Percentiles rank a stretch among this genome's conserved stretches.
Evolutionary conservation across 2,329 filamentous ascomycete species (phyloP).

Genomic region (Hansfordia pulvinata): DNA sequence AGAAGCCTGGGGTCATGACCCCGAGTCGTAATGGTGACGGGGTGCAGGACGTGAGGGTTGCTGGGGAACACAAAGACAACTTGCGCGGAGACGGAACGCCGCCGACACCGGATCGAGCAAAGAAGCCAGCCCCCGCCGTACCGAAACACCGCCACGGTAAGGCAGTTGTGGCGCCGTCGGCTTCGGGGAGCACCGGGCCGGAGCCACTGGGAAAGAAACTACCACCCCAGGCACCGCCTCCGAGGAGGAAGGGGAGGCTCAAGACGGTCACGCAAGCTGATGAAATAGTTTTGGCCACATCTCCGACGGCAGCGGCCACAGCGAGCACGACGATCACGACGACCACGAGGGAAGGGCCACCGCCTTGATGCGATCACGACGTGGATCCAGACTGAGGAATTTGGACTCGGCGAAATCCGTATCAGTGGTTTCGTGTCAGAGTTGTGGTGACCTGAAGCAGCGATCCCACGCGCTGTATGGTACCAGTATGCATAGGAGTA

Average conservation of each 20-base stretch:
- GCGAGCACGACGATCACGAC: too few relatives aligned
- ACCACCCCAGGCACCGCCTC: constrained; percentile 31
- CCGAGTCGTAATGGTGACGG: constrained; percentile 45
- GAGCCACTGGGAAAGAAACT: constrained; percentile 20
- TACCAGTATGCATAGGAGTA: too few relatives aligned
- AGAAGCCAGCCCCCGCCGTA: constrained; percentile 37
- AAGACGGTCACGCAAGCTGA: constrained; percentile 12
- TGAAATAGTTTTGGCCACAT: neutral
- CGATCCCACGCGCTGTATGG: too few relatives aligned
- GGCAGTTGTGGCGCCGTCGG: constrained; percentile 16
- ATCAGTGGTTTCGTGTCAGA: too few relatives aligned
- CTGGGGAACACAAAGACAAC: constrained; percentile 2
- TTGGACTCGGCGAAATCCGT: too few relatives aligned
- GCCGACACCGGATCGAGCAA: constrained; percentile 15
- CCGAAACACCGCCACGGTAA: constrained; percentile 42
- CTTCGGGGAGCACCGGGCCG: constrained; percentile 3
- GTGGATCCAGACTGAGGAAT: too few relatives aligned
- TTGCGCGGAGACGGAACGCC: constrained; percentile 8
- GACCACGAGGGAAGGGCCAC: too few relatives aligned
- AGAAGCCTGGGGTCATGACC: constrained; percentile 72
- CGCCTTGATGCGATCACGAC: too few relatives aligned
- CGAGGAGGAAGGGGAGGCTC: constrained; percentile 28
- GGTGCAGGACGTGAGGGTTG: constrained; percentile 8
- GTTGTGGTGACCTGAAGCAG: too few relatives aligned
- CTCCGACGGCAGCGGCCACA: neutral